Conservation (phyloP, 192 early-diverging fungal genomes). For the Geranomyces michiganensis region DNA sequence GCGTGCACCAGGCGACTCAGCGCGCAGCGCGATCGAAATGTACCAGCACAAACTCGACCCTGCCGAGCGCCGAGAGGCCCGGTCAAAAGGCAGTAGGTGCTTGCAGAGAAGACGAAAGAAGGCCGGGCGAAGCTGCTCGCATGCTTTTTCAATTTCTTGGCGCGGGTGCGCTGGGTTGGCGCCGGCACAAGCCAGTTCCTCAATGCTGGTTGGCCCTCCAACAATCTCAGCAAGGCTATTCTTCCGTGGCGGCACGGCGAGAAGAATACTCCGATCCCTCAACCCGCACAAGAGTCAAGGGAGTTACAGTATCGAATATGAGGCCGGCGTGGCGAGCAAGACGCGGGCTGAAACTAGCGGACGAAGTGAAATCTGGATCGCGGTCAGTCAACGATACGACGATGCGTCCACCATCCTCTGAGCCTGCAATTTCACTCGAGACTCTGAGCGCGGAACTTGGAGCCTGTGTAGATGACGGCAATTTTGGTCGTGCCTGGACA, state of each 20-base stretch:
- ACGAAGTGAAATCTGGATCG: background rate
- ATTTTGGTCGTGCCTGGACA: background rate
- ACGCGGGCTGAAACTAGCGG: background rate
- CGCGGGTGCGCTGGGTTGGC: background rate
- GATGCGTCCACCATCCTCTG: background rate
- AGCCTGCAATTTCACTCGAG: background rate
- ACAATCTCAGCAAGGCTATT: background rate
- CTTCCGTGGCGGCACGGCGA: background rate
- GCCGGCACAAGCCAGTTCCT: background rate
- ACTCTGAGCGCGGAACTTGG: background rate
- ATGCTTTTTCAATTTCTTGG: constrained; percentile 6
- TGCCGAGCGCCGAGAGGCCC: no score
- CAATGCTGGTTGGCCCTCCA: background rate
- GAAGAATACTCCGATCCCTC: background rate
- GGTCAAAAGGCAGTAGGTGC: no score
- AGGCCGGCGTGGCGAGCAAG: no score
- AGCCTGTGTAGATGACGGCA: background rate
- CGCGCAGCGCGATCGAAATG: no score
- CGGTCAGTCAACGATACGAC: background rate
- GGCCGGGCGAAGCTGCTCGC: background rate
- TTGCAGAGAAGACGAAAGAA: background rate
- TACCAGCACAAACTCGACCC: no score
- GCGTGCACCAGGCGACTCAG: no score
- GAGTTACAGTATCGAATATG: no score
- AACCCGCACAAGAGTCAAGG: background rate